Percentiles rank a stretch among this genome's conserved stretches.
Evolutionary conservation across 1,284 basidiomycete species (phyloP).

Genomic region (Erythrobasidium hasegawianum): DNA sequence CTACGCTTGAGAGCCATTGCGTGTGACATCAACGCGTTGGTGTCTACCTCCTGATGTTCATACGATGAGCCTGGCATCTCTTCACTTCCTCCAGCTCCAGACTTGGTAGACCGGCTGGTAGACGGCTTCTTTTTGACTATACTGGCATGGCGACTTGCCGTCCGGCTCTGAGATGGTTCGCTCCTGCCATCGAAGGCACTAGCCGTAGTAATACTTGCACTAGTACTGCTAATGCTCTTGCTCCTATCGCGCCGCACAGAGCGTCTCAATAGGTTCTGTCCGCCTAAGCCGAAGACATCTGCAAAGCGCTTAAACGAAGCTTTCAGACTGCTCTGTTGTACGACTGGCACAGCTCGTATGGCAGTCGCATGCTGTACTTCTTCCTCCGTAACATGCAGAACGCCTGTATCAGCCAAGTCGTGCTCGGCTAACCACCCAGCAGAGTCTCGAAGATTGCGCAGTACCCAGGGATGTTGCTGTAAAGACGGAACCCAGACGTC

Average conservation of each 20-base stretch:
- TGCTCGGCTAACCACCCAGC: conserved; percentile 76
- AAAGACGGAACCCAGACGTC: not conserved
- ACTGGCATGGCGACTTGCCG: conserved; percentile 35
- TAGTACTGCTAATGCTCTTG: conserved; percentile 33
- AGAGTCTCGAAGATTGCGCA: conserved; percentile 66
- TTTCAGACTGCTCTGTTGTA: conserved; percentile 13
- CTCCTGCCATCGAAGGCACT: conserved; percentile 28
- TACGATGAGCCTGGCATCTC: not conserved
- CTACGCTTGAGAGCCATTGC: conserved; percentile 15
- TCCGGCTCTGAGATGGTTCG: conserved; percentile 16
- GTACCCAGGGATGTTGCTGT: conserved; percentile 64
- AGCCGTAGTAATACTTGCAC: conserved; percentile 32
- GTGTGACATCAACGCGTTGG: conserved; percentile 6
- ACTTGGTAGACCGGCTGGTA: conserved; percentile 1
- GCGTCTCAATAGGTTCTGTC: conserved; percentile 2
- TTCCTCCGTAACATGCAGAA: conserved; percentile 67
- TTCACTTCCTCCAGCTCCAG: not conserved
- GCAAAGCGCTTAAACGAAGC: conserved; percentile 33
- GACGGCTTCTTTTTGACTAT: conserved; percentile 31
- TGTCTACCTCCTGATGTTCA: conserved; percentile 3
- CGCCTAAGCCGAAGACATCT: conserved; percentile 25
- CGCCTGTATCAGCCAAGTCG: conserved; percentile 59
- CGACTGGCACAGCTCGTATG: conserved; percentile 12
- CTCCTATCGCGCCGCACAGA: conserved; percentile 18
- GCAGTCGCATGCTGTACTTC: conserved; percentile 68